Conservation (phyloP, 768 basidiomycete species). For the Xerocomellus dryophilus region DNA sequence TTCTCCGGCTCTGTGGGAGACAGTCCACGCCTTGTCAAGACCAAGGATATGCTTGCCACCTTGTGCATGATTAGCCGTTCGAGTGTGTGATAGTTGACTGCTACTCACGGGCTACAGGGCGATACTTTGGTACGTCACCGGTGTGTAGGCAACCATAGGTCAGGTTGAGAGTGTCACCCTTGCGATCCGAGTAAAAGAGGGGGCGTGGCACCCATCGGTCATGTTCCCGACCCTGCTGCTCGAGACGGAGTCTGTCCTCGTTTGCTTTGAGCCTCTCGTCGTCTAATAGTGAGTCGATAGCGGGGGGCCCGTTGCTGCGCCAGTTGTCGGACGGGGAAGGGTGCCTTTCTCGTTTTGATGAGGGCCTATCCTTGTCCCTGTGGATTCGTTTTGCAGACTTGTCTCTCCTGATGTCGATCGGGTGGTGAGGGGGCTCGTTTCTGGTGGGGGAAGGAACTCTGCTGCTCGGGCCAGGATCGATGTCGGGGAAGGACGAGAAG, state of each 20-base stretch:
- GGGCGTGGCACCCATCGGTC: slow-evolving; percentile 29
- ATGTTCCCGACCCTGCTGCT: slow-evolving; percentile 17
- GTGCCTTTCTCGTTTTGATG: slow-evolving; percentile 31
- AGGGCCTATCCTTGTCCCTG: slow-evolving; percentile 31
- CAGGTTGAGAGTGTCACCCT: slow-evolving; percentile 64
- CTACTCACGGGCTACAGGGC: slow-evolving; percentile 52
- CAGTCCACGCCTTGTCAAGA: slow-evolving; percentile 47
- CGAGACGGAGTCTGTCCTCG: slow-evolving; percentile 33
- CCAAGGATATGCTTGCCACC: slow-evolving; percentile 58
- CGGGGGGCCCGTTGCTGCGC: slow-evolving; percentile 18
- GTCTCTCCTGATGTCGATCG: slow-evolving; percentile 17
- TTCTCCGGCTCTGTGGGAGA: slow-evolving; percentile 52
- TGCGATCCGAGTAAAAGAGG: slow-evolving; percentile 61
- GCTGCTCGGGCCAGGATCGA: slow-evolving; percentile 45
- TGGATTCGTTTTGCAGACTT: slow-evolving; percentile 20
- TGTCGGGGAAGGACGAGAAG: slow-evolving; percentile 68
- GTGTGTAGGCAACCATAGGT: slow-evolving; percentile 63
- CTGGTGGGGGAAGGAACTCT: slow-evolving; percentile 14
- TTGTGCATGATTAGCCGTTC: slow-evolving; percentile 50
- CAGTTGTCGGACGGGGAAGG: slow-evolving; percentile 26
- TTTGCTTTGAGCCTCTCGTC: slow-evolving; percentile 34
- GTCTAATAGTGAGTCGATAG: slow-evolving; percentile 14
- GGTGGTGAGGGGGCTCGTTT: slow-evolving; percentile 16
- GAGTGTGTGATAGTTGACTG: slow-evolving; percentile 1
- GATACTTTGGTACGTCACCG: slow-evolving; percentile 66